phyloP scores from a whole-genome alignment of 2,329 filamentous ascomycete genomes.

The Leptographium lundbergii region DNA sequence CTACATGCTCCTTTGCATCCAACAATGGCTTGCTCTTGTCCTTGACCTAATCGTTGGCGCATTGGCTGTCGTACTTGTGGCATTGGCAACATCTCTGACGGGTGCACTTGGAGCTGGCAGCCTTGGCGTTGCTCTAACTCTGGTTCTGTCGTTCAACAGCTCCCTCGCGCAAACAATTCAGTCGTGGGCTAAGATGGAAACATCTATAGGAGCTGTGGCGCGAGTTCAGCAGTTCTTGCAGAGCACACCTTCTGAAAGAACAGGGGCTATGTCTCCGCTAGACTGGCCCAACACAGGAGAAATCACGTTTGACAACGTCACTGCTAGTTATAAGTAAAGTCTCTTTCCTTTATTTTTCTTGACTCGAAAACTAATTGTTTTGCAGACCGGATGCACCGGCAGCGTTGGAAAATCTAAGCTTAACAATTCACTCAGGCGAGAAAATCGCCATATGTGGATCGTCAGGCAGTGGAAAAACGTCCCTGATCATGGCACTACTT shows the following conservation, averaged over 20 bases:
- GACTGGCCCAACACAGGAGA: slow-evolving; percentile 12
- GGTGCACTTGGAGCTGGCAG: slow-evolving; percentile 18
- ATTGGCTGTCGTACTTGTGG: neutral
- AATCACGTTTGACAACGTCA: neutral
- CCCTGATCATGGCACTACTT: neutral
- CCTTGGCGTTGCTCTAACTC: slow-evolving; percentile 24
- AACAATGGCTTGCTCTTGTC: slow-evolving; percentile 8
- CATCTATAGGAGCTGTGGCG: slow-evolving; percentile 21
- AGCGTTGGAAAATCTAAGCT: neutral
- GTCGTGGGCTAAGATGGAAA: slow-evolving; percentile 20
- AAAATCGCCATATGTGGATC: slow-evolving; percentile 4
- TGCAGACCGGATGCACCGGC: neutral
- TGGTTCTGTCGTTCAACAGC: slow-evolving; percentile 22
- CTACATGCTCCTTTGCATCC: slow-evolving; percentile 7
- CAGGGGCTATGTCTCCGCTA: slow-evolving; percentile 12
- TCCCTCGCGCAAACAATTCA: slow-evolving; percentile 17
- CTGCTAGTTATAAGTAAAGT: neutral
- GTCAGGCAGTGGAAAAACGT: slow-evolving; percentile 21
- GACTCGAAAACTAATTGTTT: neutral
- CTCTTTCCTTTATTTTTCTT: neutral
- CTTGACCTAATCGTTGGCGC: slow-evolving; percentile 32
- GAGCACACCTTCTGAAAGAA: slow-evolving; percentile 12
- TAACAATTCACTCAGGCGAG: neutral
- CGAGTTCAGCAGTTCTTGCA: slow-evolving; percentile 16
- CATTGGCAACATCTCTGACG: neutral